A percentile compares a stretch with the other conserved stretches of the same genome.
These are phyloP conservation scores for Marasmius sp. DNA, from an alignment of 1,284 basidiomycete genomes.

Conservation along the genomic window DNA sequence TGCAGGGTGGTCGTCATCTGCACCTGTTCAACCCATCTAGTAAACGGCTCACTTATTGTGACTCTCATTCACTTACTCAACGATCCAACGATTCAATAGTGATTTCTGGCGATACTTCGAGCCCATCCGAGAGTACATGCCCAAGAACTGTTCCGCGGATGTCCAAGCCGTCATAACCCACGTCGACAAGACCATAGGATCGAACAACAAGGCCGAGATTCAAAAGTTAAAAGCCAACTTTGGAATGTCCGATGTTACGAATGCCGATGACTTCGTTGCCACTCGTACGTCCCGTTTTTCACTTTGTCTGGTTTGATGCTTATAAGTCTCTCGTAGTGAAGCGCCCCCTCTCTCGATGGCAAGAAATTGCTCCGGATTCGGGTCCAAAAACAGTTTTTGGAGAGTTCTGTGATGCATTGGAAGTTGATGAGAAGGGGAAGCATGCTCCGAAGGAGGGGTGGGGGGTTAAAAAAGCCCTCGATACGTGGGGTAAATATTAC, in stretches of 20 bases:
- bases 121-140: constrained; percentile 69
- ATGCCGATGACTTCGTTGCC: constrained; percentile 66
- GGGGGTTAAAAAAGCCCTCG: constrained; percentile 62
- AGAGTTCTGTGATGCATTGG: constrained; percentile 71
- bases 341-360: constrained; percentile 65
- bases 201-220: constrained; percentile 44
- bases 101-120: constrained; percentile 75
- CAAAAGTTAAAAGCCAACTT: constrained; percentile 54
- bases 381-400: constrained; percentile 55
- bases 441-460: constrained; percentile 53
- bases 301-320: not conserved
- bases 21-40: constrained; percentile 67
- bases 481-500: constrained; percentile 62
- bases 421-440: constrained; percentile 60
- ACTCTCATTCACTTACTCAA: not conserved
- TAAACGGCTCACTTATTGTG: constrained; percentile 25
- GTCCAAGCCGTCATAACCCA: constrained; percentile 63
- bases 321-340: constrained; percentile 35
- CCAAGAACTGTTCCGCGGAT: constrained; percentile 71
- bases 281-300: not conserved
- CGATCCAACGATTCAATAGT: constrained; percentile 27
- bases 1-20: constrained; percentile 71
- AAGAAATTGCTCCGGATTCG: constrained; percentile 48
- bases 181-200: constrained; percentile 56
- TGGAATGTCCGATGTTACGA: constrained; percentile 54